Percentiles rank a stretch among this genome's conserved stretches.
Evolutionary conservation across 371 early-diverging fungal genomes (phyloP).

Genomic region (Blakeslea trispora): DNA sequence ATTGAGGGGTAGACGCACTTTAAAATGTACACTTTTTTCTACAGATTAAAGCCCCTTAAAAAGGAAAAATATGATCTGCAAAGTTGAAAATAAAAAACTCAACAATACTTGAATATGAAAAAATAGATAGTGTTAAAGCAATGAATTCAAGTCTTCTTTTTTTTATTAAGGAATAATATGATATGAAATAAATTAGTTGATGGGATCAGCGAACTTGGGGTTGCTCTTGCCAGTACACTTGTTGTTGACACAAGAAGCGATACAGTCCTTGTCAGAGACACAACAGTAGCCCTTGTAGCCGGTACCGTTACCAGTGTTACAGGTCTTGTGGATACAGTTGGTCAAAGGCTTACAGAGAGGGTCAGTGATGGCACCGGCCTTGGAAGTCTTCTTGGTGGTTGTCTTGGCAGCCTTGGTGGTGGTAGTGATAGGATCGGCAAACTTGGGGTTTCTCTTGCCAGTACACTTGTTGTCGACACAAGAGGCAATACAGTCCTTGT

Average conservation of each 20-base stretch:
- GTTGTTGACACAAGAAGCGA: slow-evolving; percentile 3
- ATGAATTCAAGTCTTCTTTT: no score
- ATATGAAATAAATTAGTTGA: no score
- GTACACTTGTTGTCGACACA: slow-evolving; percentile 7
- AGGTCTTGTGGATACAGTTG: not conserved
- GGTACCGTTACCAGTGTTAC: not conserved
- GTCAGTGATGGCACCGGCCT: no score
- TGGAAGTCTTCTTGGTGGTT: no score
- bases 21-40: no score
- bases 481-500: slow-evolving; percentile 4
- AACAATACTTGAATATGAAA: no score
- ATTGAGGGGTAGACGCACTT: no score
- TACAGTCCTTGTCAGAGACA: slow-evolving; percentile 4
- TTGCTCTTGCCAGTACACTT: not conserved
- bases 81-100: no score
- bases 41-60: no score
- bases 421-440: not conserved
- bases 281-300: slow-evolving; percentile 13
- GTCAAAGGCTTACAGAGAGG: not conserved
- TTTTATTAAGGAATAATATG: no score
- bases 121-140: no score
- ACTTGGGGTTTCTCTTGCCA: not conserved
- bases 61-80: no score
- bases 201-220: not conserved
- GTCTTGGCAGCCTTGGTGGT: not conserved